Evolutionary conservation across 2,329 filamentous ascomycete genomes (phyloP).

Genomic region (Colletotrichum abscissum): DNA sequence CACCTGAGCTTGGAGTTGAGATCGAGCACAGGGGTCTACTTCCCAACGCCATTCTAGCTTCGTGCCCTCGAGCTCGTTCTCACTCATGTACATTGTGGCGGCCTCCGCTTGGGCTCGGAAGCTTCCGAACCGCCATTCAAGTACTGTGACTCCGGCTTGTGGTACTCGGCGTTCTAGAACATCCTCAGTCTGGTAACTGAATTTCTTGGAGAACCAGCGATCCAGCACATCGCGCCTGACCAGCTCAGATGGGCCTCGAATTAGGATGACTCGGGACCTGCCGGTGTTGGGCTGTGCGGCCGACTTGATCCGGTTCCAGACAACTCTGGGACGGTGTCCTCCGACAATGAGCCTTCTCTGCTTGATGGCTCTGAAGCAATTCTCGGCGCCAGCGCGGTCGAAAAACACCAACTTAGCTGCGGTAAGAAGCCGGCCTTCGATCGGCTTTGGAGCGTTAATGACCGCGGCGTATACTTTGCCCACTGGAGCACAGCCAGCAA

Average conservation of each 20-base stretch:
- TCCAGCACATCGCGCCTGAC: neutral
- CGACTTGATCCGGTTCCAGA: constrained; percentile 14
- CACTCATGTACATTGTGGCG: neutral
- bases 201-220: neutral
- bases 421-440: neutral
- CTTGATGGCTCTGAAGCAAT: neutral
- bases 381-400: constrained; percentile 1
- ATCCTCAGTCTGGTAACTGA: constrained; percentile 5
- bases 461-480: constrained; percentile 9
- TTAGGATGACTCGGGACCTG: constrained; percentile 1
- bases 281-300: neutral
- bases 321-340: neutral
- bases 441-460: neutral
- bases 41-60: neutral
- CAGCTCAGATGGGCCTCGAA: neutral
- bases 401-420: constrained; percentile 23
- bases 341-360: neutral
- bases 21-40: neutral
- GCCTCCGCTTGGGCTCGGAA: neutral
- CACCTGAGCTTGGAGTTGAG: neutral
- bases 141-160: neutral
- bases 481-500: neutral
- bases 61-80: neutral
- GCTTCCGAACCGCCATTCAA: constrained; percentile 25
- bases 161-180: neutral